Base-by-base conservation (phyloP, 202 grass and related monocot genomes). In the Digitaria exilis region DNA sequence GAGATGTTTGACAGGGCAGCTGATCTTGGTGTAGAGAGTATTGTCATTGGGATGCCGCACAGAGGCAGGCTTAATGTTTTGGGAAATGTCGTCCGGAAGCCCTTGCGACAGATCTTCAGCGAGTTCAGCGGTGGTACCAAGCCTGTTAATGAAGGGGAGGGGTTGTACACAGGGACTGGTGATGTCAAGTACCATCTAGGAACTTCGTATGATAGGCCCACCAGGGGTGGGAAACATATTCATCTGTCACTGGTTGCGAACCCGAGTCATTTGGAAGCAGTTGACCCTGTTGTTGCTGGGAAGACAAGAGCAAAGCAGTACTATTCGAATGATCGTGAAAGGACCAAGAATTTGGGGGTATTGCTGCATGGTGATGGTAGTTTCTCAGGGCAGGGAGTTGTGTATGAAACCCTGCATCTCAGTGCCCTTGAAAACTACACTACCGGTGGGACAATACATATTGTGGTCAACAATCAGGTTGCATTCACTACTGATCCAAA, bases 101-200 rank as follows among this genome's bases (percentile, higher is more conserved):
- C 95, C 21, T 70, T 97, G 49, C 86, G 90, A 6, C 95, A 97
- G 67, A 97, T 97, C 71, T 97, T 97, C 68, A 97, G 90, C 1
- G 92, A 97, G 86, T 97, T 97, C 44, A 94, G 84, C 22, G 92
- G 92, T 74, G 95, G 95, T 70, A 93, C 90, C n/a, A 97, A 95
- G 78, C 95, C 92, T 26, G 88, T 91, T 51, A 42, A 97, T 73
- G 95, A 91, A 82, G 95, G 90, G 41, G 92, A 93, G 5, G 92
- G 90, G 18, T 66, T 97, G 73, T 97, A 97, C 65, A 93, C 94
- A 35, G 95, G 95, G 17, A 95, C 92, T 19, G 92, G 95, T 25
- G 95, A 97, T 83, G 95, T 97, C 41, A 97, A 97, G 67, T 97
- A 97, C 79, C 95, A 97, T 84, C 80, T 97, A 19, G 95, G 95